phyloP scores from a whole-genome alignment of 257 asterid genomes.

The Ajuga chamaepitys region DNA sequence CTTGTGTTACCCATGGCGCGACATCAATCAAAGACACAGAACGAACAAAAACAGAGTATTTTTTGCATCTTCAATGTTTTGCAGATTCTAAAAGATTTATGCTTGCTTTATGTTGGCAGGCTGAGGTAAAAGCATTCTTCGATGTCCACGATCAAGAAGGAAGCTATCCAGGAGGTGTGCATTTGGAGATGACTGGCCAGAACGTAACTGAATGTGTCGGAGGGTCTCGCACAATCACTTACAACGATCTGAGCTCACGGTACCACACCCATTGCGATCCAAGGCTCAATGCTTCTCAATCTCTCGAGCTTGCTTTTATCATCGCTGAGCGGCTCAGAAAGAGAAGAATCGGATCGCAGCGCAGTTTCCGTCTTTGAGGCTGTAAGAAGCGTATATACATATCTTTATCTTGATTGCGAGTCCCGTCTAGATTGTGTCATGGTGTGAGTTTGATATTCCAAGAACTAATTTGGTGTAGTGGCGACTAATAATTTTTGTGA shows the following conservation, averaged over 20 bases:
- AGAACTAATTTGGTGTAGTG: too few species aligned
- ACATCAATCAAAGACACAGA: too few species aligned
- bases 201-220: slow-evolving; percentile 76
- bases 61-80: too few species aligned
- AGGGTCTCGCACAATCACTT: slow-evolving; percentile 59
- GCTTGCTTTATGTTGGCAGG: slow-evolving; percentile 23
- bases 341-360: slow-evolving; percentile 51
- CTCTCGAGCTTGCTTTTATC: slow-evolving; percentile 68
- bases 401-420: neutral
- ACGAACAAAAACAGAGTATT: too few species aligned
- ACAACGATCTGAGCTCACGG: slow-evolving; percentile 59
- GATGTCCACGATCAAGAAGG: slow-evolving; percentile 87
- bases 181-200: slow-evolving; percentile 82
- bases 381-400: slow-evolving; percentile 8
- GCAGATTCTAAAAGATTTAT: neutral
- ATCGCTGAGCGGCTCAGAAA: slow-evolving; percentile 65
- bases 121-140: slow-evolving; percentile 67
- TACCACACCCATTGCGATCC: slow-evolving; percentile 79
- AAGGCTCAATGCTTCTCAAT: slow-evolving; percentile 68
- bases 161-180: slow-evolving; percentile 75
- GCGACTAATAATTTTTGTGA: too few species aligned
- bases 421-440: neutral
- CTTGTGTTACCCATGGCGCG: too few species aligned
- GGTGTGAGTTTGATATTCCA: neutral
- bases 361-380: slow-evolving; percentile 23